phyloP scores from a whole-genome alignment of 495 filamentous ascomycete genomes.

The Aspergillus avenaceus region DNA sequence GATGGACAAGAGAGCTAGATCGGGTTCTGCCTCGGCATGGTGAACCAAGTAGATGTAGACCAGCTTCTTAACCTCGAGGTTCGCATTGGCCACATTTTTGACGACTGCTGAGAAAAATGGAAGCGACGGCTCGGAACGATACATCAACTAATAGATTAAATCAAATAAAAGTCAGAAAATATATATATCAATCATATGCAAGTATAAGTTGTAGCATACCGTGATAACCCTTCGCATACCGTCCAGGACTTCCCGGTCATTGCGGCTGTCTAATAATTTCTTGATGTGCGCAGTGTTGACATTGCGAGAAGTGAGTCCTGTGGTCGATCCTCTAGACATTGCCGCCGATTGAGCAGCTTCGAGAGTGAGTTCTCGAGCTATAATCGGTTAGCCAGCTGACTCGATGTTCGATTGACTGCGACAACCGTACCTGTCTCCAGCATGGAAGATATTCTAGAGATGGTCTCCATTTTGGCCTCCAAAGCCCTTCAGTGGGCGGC shows the following conservation, averaged over 20 bases:
- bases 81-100: conserved; percentile 91
- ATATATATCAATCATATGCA: too few relatives aligned
- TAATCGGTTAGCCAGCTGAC: conserved; percentile 20
- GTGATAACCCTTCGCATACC: conserved; percentile 86
- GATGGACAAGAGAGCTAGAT: conserved; percentile 91
- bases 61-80: conserved; percentile 90
- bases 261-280: conserved; percentile 89
- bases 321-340: conserved; percentile 36
- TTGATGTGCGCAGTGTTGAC: conserved; percentile 67
- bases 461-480: conserved; percentile 75
- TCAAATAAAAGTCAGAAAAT: conserved; percentile 18
- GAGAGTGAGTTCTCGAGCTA: conserved; percentile 92
- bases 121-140: conserved; percentile 74
- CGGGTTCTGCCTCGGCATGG: conserved; percentile 91
- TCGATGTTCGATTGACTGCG: background rate
- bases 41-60: conserved; percentile 97
- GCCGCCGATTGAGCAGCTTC: conserved; percentile 85
- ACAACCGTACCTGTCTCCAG: conserved; percentile 75
- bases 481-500: conserved; percentile 17
- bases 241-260: conserved; percentile 89
- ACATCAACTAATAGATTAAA: conserved; percentile 70
- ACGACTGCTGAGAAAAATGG: conserved; percentile 91
- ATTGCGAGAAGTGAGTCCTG: conserved; percentile 39
- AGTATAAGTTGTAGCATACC: too few relatives aligned
- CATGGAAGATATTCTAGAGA: conserved; percentile 85